phyloP scores from a whole-genome alignment of 768 basidiomycete species.

The Auriscalpium orientale region DNA sequence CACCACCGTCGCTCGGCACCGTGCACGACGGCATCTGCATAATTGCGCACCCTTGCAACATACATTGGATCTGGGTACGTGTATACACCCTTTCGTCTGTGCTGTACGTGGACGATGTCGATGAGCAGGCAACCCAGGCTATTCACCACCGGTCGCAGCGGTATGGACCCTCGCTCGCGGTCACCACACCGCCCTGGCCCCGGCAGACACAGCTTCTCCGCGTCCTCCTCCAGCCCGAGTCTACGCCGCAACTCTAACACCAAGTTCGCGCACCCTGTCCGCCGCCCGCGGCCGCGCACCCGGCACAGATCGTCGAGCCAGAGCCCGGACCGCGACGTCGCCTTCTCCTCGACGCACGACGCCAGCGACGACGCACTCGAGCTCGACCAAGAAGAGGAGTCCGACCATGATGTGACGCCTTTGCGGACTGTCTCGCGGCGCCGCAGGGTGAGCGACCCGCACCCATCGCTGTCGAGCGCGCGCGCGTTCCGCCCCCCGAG shows the following conservation, averaged over 20 bases:
- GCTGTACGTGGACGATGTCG: too few species aligned
- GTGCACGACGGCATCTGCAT: too few species aligned
- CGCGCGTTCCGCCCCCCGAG: conserved; percentile 1
- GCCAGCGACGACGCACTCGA: conserved; percentile 6
- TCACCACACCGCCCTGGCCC: neutral
- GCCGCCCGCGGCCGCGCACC: conserved; percentile 5
- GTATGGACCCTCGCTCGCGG: neutral
- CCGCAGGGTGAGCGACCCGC: conserved; percentile 8
- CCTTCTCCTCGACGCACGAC: conserved; percentile 7
- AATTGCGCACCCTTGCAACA: too few species aligned
- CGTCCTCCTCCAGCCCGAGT: conserved; percentile 3
- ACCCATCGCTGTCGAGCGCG: conserved; percentile 2
- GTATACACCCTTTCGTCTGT: too few species aligned
- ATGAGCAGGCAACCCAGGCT: too few species aligned
- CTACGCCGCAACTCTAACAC: conserved; percentile 3
- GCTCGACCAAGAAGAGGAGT: neutral
- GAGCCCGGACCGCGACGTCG: conserved; percentile 7
- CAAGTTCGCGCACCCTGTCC: conserved; percentile 1
- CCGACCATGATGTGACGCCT: conserved; percentile 4
- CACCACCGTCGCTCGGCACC: too few species aligned
- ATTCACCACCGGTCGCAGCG: too few species aligned
- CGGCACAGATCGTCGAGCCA: conserved; percentile 8
- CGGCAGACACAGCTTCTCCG: neutral
- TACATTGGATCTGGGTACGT: too few species aligned
- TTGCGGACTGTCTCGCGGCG: neutral